A percentile compares a stretch with the other conserved stretches of the same genome.
These are phyloP conservation scores for Hyaloperonospora brassicae DNA, from an alignment of 352 stramenopile genomes.

Conservation along the genomic window DNA sequence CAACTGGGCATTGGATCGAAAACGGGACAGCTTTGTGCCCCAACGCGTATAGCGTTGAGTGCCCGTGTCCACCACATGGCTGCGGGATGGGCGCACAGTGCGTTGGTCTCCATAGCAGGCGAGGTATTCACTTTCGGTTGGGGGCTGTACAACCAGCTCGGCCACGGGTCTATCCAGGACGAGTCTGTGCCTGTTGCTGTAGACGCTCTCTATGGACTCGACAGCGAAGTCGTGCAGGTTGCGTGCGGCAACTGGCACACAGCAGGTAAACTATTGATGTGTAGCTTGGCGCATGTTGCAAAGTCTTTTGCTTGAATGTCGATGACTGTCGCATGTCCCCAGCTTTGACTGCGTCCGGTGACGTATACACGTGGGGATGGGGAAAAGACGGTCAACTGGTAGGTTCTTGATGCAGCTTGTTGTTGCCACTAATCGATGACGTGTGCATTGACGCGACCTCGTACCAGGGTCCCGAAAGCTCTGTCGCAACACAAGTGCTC, in stretches of 20 bases:
- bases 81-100: constrained; percentile 50
- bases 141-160: constrained; percentile 75
- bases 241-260: constrained; percentile 75
- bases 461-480: constrained; percentile 14
- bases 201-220: constrained; percentile 43
- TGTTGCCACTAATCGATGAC: background rate
- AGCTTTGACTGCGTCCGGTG: constrained; percentile 45
- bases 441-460: constrained; percentile 7
- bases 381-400: constrained; percentile 64
- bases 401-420: constrained; percentile 10
- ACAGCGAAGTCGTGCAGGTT: constrained; percentile 37
- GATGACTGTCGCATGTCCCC: background rate
- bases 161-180: constrained; percentile 42
- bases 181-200: constrained; percentile 23
- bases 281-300: background rate
- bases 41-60: constrained; percentile 6
- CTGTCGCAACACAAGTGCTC: constrained; percentile 25
- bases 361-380: constrained; percentile 80
- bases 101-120: constrained; percentile 28
- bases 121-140: constrained; percentile 62
- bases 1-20: constrained; percentile 38
- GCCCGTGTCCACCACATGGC: constrained; percentile 17
- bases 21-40: constrained; percentile 3
- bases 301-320: constrained; percentile 9
- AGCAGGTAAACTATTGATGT: constrained; percentile 24